Percentiles rank a stretch among this genome's conserved stretches.
Evolutionary conservation across 208 protist species (phyloP).

Genomic region (Crithidia bombi): DNA sequence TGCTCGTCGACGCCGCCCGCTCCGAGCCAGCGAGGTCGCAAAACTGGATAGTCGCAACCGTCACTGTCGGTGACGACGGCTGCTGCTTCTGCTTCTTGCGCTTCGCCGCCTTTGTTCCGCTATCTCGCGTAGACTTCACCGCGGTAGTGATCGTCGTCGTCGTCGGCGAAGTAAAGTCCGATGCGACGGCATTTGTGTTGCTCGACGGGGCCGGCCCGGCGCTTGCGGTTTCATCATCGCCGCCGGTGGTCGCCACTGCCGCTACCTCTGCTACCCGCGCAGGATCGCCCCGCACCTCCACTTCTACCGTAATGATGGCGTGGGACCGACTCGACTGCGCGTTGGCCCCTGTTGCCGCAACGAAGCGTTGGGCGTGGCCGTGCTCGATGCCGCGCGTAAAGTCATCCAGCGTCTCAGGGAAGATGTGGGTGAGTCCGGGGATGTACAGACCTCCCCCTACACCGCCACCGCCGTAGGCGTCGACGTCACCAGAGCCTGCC

Average conservation of each 20-base stretch:
- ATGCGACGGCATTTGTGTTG: background rate
- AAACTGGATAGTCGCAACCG: constrained; percentile 81
- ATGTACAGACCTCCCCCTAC: constrained; percentile 60
- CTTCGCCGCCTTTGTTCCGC: background rate
- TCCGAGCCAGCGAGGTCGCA: constrained; percentile 92
- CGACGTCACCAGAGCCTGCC: background rate
- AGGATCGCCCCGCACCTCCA: constrained; percentile 53
- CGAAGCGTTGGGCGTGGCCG: constrained; percentile 78
- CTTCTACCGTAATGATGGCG: constrained; percentile 87
- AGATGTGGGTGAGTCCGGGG: constrained; percentile 63
- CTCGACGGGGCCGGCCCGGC: background rate
- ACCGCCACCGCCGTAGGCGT: background rate
- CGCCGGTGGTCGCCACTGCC: background rate
- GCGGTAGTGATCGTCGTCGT: background rate
- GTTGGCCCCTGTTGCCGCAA: constrained; percentile 78
- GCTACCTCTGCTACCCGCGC: background rate
- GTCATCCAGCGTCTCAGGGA: constrained; percentile 60
- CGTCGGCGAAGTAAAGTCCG: background rate
- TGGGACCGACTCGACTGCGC: constrained; percentile 89
- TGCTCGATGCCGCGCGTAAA: constrained; percentile 63
- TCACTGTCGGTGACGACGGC: constrained; percentile 26
- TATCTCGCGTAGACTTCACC: background rate
- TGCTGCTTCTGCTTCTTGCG: no score
- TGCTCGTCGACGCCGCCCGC: constrained; percentile 80
- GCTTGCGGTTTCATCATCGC: constrained; percentile 10